Conservation (phyloP, 805 yeast species). For the Candida golubevii region DNA sequence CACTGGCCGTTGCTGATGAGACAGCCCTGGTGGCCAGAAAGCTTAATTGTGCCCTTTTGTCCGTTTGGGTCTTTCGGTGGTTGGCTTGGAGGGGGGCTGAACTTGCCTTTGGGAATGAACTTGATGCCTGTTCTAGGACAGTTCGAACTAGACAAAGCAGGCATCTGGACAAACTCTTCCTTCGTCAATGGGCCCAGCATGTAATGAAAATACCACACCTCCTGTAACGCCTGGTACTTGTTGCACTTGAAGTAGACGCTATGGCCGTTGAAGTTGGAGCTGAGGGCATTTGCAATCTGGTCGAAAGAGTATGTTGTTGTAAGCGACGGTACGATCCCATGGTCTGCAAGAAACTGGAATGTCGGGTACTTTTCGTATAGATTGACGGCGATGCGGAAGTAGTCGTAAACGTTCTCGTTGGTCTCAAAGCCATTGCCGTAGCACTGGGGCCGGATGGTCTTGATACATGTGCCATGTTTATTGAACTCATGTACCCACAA, state of each 20-base stretch:
- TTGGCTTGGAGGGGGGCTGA: slow-evolving; percentile 12
- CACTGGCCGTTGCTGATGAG: slow-evolving; percentile 83
- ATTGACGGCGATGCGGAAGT: slow-evolving; percentile 27
- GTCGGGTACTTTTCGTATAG: slow-evolving; percentile 35
- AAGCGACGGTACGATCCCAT: slow-evolving; percentile 36
- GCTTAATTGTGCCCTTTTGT: slow-evolving; percentile 36
- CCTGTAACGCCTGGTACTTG: slow-evolving; percentile 19
- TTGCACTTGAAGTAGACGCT: slow-evolving; percentile 37
- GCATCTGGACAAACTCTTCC: slow-evolving; percentile 49
- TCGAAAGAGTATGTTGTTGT: slow-evolving; percentile 29
- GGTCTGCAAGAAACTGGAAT: slow-evolving; percentile 29
- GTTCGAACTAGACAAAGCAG: slow-evolving; percentile 48
- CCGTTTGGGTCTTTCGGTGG: slow-evolving; percentile 15
- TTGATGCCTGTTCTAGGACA: slow-evolving; percentile 72
- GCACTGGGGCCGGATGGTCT: slow-evolving; percentile 36
- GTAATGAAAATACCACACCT: slow-evolving; percentile 26
- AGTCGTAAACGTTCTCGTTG: slow-evolving; percentile 27
- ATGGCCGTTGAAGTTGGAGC: slow-evolving; percentile 27
- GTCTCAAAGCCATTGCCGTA: slow-evolving; percentile 23
- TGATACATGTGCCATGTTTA: slow-evolving; percentile 44
- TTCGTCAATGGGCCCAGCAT: slow-evolving; percentile 21
- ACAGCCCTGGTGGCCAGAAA: slow-evolving; percentile 61
- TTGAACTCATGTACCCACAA: slow-evolving; percentile 44
- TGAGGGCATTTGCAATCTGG: slow-evolving; percentile 32
- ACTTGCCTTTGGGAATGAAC: slow-evolving; percentile 62